A percentile compares a stretch with the other conserved stretches of the same genome.
phyloP scores from a whole-genome alignment of 2,329 filamentous ascomycete genomes.

The Beauveria scarabaeidicola region DNA sequence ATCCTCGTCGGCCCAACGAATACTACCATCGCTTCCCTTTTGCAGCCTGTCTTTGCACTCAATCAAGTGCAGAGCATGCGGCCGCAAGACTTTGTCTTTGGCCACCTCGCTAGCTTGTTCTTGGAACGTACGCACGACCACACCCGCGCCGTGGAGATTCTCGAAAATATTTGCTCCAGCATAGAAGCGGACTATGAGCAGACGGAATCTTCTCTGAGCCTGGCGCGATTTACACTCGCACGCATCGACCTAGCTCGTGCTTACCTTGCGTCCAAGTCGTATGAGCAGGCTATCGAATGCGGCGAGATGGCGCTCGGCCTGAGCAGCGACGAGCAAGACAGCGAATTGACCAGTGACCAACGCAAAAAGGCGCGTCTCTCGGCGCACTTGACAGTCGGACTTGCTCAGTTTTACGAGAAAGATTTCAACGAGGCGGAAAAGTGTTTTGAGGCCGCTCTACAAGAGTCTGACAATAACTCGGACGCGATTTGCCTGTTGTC shows the following conservation, averaged over 20 bases:
- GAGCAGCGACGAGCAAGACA: conserved; percentile 61
- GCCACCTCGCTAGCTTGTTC: conserved; percentile 72
- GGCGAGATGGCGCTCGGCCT: conserved; percentile 75
- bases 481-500: conserved; percentile 82
- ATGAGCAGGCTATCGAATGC: conserved; percentile 63
- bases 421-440: conserved; percentile 61
- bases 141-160: conserved; percentile 49
- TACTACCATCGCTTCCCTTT: conserved; percentile 51
- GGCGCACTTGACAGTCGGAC: conserved; percentile 74
- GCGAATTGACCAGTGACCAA: conserved; percentile 55
- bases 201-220: conserved; percentile 64
- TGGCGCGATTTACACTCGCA: conserved; percentile 70
- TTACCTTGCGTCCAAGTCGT: conserved; percentile 60
- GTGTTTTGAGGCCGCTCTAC: conserved; percentile 72
- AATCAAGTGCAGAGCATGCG: conserved; percentile 68
- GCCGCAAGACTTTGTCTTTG: conserved; percentile 61
- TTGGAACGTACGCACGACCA: conserved; percentile 71
- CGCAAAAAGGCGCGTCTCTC: conserved; percentile 68
- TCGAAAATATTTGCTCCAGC: conserved; percentile 58
- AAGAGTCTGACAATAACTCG: conserved; percentile 66
- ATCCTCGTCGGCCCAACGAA: conserved; percentile 50
- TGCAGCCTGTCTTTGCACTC: conserved; percentile 83
- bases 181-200: conserved; percentile 79
- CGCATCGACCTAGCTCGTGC: conserved; percentile 83
- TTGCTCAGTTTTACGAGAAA: conserved; percentile 67